Conservation (phyloP, 805 yeast genomes). For the Brettanomyces sp. region DNA sequence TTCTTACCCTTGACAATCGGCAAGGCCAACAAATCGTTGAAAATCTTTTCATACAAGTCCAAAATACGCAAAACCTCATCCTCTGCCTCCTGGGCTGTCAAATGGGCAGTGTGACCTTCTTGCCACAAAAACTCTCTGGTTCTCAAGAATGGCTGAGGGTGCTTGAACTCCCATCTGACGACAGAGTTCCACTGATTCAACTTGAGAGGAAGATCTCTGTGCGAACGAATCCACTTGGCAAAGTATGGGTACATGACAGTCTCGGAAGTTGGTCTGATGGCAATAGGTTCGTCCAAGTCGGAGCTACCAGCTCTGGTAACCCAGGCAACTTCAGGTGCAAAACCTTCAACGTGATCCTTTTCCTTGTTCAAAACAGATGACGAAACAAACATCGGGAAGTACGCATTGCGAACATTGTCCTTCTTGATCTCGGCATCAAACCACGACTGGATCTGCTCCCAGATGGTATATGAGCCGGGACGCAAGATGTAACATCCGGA, state of each 20-base stretch:
- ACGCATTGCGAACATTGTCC: constrained; percentile 88
- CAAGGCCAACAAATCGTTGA: constrained; percentile 89
- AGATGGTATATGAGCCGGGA: constrained; percentile 87
- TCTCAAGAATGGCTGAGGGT: constrained; percentile 98
- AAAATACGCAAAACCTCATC: constrained; percentile 80
- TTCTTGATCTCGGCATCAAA: constrained; percentile 74
- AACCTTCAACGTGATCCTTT: constrained; percentile 97
- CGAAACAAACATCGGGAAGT: constrained; percentile 98
- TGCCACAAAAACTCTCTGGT: constrained; percentile 99
- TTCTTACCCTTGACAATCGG: constrained; percentile 93
- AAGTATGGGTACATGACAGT: constrained; percentile 99
- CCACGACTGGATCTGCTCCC: constrained; percentile 91
- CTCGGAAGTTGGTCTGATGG: constrained; percentile 98
- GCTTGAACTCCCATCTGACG: constrained; percentile 99
- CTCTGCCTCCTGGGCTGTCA: constrained; percentile 72
- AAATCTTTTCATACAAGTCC: constrained; percentile 75
- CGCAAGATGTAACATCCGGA: constrained; percentile 97
- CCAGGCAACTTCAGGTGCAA: constrained; percentile 99
- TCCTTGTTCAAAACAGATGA: constrained; percentile 88
- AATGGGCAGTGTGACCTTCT: constrained; percentile 98
- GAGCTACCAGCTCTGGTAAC: constrained; percentile 93
- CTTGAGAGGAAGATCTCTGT: constrained; percentile 93
- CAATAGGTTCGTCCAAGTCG: constrained; percentile 95
- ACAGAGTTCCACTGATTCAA: constrained; percentile 99
- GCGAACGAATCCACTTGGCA: constrained; percentile 97